A percentile compares a stretch with the other conserved stretches of the same genome.
Evolutionary conservation across 2,329 filamentous ascomycete species (phyloP).

Genomic region (Diaporthe sp.): DNA sequence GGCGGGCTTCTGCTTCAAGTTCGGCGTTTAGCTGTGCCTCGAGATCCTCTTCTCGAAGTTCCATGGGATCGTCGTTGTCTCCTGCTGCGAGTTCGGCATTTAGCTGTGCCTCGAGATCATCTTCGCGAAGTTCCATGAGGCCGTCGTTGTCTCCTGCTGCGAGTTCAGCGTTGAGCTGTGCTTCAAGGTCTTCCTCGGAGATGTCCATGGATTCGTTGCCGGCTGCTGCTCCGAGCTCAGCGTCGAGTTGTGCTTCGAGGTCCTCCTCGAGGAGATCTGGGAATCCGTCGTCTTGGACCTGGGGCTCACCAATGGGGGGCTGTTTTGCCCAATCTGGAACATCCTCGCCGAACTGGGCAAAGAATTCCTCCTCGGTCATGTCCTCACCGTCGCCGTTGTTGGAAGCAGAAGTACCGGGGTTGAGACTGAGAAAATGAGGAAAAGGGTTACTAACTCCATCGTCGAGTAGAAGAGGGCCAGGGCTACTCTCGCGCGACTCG

Average conservation of each 20-base stretch:
- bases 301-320: not conserved
- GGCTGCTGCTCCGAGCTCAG: not conserved
- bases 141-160: not conserved
- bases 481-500: slow-evolving; percentile 8
- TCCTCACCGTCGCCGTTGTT: not conserved
- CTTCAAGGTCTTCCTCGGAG: not conserved
- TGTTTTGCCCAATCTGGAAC: not conserved
- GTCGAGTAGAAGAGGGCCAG: slow-evolving; percentile 1
- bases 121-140: not conserved
- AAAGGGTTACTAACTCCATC: slow-evolving; percentile 2
- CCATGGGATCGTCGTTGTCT: too few species aligned
- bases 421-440: not conserved
- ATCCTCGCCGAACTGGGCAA: not conserved
- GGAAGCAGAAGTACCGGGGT: not conserved
- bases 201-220: not conserved
- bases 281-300: not conserved
- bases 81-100: too few species aligned
- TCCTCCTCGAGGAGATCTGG: not conserved
- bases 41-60: not conserved
- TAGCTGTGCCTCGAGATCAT: not conserved
- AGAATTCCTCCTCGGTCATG: slow-evolving; percentile 22
- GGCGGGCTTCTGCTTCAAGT: not conserved
- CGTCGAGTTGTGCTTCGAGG: not conserved
- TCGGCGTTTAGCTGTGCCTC: not conserved
- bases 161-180: not conserved